Conservation (phyloP, 116 monocot species). For the Dioscorea cayenensis region DNA sequence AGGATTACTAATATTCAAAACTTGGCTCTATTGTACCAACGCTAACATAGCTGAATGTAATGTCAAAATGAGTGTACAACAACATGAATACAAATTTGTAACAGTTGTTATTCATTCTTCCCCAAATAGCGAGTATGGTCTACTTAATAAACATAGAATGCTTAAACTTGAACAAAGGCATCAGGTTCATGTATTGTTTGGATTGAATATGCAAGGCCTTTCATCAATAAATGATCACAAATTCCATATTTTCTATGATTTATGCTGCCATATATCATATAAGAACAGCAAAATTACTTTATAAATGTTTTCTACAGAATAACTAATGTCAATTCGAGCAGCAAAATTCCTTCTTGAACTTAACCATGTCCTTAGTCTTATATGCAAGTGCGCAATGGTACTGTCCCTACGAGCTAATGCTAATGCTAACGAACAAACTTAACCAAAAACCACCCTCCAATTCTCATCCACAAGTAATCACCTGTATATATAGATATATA, state of each 20-base stretch:
- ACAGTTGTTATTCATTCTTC: not conserved
- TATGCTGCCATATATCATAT: not conserved
- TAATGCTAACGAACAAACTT: not conserved
- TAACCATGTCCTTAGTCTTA: not conserved
- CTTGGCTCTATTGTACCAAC: too few relatives aligned
- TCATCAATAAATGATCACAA: not conserved
- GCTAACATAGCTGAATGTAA: too few relatives aligned
- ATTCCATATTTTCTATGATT: not conserved
- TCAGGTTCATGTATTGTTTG: not conserved
- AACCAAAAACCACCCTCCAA: not conserved
- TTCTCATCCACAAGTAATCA: too few relatives aligned
- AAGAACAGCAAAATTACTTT: not conserved
- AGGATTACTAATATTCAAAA: too few relatives aligned
- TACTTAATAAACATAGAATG: too few relatives aligned
- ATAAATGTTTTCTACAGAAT: not conserved
- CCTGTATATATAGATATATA: too few relatives aligned
- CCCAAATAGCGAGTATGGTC: not conserved
- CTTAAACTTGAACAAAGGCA: not conserved
- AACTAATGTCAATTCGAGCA: not conserved
- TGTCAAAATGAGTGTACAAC: too few relatives aligned
- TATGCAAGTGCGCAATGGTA: not conserved
- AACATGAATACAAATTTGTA: too few relatives aligned
- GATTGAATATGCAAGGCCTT: not conserved
- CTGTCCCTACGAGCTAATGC: not conserved
- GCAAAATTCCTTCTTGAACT: not conserved